Evolutionary conservation across 495 filamentous ascomycete genomes (phyloP).

Genomic region (Aspergillus campestris): DNA sequence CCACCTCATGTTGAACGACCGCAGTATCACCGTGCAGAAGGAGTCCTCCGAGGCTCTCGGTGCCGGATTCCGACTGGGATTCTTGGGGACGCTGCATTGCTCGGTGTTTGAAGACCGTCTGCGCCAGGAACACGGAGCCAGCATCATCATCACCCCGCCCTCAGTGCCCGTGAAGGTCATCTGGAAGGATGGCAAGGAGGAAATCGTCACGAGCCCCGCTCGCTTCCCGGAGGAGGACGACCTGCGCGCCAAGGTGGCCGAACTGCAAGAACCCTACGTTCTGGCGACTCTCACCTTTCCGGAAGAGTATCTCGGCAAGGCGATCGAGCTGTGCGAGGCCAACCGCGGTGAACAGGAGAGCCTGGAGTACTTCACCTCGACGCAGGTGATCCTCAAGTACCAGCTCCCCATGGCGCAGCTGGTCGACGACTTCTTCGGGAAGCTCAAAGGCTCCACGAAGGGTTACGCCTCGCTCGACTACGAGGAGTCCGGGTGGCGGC

Average conservation of each 20-base stretch:
- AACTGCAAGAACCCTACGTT: slow-evolving; percentile 80
- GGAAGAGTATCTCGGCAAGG: slow-evolving; percentile 85
- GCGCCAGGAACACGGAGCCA: slow-evolving; percentile 87
- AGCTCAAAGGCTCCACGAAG: slow-evolving; percentile 82
- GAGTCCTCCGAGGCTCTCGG: slow-evolving; percentile 89
- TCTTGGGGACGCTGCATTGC: slow-evolving; percentile 93
- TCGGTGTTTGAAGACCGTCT: slow-evolving; percentile 98
- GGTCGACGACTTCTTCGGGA: slow-evolving; percentile 96
- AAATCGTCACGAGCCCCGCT: slow-evolving; percentile 73
- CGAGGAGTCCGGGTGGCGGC: slow-evolving; percentile 84
- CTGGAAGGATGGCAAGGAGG: slow-evolving; percentile 63
- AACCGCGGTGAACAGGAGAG: slow-evolving; percentile 81
- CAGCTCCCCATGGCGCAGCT: slow-evolving; percentile 77
- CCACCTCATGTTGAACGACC: slow-evolving; percentile 88
- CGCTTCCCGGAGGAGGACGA: slow-evolving; percentile 73
- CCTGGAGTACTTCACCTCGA: slow-evolving; percentile 85
- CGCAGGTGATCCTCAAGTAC: slow-evolving; percentile 93
- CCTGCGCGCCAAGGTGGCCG: slow-evolving; percentile 47
- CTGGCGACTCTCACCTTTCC: slow-evolving; percentile 81
- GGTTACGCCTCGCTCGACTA: slow-evolving; percentile 85
- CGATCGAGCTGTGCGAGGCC: slow-evolving; percentile 89
- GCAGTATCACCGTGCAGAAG: slow-evolving; percentile 87
- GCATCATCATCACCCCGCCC: slow-evolving; percentile 94
- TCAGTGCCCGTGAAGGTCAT: slow-evolving; percentile 84
- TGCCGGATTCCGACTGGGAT: slow-evolving; percentile 88